A percentile compares a stretch with the other conserved stretches of the same genome.
Evolutionary conservation across 2,329 filamentous ascomycete species (phyloP).

Genomic region (Ambrosiella xylebori): DNA sequence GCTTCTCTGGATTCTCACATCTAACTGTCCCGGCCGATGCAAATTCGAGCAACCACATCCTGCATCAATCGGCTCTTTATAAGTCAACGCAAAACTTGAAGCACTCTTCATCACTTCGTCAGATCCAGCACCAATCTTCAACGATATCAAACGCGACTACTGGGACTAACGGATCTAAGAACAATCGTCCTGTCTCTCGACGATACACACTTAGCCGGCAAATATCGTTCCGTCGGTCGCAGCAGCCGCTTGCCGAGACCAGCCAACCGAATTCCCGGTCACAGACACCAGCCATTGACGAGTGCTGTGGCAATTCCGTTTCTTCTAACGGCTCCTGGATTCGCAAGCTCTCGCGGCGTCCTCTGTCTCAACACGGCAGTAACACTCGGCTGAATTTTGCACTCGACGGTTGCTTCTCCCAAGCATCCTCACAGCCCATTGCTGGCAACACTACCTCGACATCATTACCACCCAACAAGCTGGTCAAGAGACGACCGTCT

Average conservation of each 20-base stretch:
- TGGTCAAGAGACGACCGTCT: conserved; percentile 53
- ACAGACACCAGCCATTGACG: conserved; percentile 19
- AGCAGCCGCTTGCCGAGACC: conserved; percentile 16
- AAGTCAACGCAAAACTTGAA: conserved; percentile 8
- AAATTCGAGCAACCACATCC: conserved; percentile 1
- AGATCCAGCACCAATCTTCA: conserved; percentile 13
- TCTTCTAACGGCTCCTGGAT: conserved; percentile 53
- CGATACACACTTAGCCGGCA: conserved; percentile 11
- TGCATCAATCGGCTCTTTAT: neutral
- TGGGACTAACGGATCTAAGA: conserved; percentile 11
- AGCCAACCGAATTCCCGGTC: conserved; percentile 10
- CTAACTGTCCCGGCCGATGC: conserved; percentile 3
- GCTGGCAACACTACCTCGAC: conserved; percentile 18
- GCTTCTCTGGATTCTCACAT: conserved; percentile 5
- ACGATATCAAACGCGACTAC: conserved; percentile 14
- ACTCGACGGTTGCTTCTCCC: conserved; percentile 25
- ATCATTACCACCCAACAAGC: conserved; percentile 50
- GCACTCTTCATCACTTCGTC: conserved; percentile 8
- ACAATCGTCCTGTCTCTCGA: conserved; percentile 16
- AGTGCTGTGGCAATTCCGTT: conserved; percentile 36
- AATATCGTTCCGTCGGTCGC: conserved; percentile 9
- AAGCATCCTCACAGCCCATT: conserved; percentile 12
- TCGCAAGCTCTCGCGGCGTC: conserved; percentile 49
- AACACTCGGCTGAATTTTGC: conserved; percentile 49
- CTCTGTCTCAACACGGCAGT: conserved; percentile 41